Base-by-base conservation (phyloP, 352 stramenopile species). In the Globisporangium apiculatum region DNA sequence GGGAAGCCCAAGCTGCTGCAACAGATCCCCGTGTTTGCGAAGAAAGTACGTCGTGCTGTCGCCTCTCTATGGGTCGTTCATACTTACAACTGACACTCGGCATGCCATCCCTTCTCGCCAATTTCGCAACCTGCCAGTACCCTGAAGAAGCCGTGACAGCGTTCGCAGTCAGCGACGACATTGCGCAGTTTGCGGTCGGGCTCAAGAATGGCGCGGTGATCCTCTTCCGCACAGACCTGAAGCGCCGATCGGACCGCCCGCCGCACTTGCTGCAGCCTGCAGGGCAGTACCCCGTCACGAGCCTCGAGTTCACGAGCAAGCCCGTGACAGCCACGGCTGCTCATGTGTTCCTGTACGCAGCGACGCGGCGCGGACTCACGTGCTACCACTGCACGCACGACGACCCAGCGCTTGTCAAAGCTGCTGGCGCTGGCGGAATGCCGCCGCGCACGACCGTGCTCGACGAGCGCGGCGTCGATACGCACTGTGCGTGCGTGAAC, bases 311-410 rank as follows among this genome's bases (percentile, higher is more conserved):
- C 46, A 87, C 83, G 4, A 88, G 74, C 66, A 92, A 93, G 49
- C 81, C 81, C 2, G 66, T 90, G 15, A 89, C 73, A 8, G 73
- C 71, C 2, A 83, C 74, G 7, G 66, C 81, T 17, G 65, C 73
- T 14, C 78, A 92, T 47, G 68, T 91, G 55, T 93, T 86, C 55
- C 69, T 94, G 41, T 93, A 93, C 58, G 85, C 81, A 17, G 87
- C 80, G 18, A 94, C 81, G 18, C 71, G 76, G 5, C 83, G 85
- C 42, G 85, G 85, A 45, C 68, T 94, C 41, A 90, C 83, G 51
- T 91, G 81, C 54, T 94, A 94, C 51, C 83, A 94, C 62, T 93
- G 80, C 65, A 87, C 74, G 36, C 83, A 90, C 51, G 85, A 94
- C 53, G 85, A 94, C 48, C 75, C 78, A n/a, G 77, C 79, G 38